phyloP scores from a whole-genome alignment of 495 filamentous ascomycete genomes.

The Lentithecium fluviatile region DNA sequence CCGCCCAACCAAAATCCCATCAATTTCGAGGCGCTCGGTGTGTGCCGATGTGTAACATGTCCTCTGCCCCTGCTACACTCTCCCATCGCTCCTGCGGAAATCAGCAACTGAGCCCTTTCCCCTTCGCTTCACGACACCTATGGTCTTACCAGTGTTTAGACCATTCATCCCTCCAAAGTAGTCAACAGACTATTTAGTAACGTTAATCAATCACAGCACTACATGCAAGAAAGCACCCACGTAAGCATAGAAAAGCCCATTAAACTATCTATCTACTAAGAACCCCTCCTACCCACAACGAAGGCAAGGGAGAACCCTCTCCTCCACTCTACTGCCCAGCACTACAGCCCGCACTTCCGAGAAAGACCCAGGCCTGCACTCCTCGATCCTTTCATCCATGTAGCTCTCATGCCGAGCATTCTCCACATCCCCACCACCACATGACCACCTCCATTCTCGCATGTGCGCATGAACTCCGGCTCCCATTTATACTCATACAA shows the following conservation, averaged over 20 bases:
- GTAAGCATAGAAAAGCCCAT: conserved; percentile 6
- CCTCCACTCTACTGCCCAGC: not conserved
- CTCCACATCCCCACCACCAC: too few relatives aligned
- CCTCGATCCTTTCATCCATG: conserved; percentile 5
- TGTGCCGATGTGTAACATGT: too few relatives aligned
- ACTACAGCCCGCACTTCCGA: not conserved
- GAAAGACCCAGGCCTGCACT: conserved; percentile 16
- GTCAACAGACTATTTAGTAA: too few relatives aligned
- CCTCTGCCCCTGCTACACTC: too few relatives aligned
- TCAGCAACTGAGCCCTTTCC: too few relatives aligned
- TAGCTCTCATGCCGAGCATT: not conserved
- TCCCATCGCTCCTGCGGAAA: too few relatives aligned
- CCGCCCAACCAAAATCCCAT: too few relatives aligned
- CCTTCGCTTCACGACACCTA: too few relatives aligned
- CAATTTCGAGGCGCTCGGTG: too few relatives aligned
- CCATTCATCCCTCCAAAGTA: too few relatives aligned
- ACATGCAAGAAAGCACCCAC: not conserved
- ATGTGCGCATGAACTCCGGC: not conserved
- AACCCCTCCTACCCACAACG: not conserved
- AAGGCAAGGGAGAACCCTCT: not conserved
- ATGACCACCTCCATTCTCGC: not conserved
- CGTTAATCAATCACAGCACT: not conserved
- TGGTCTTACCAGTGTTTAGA: too few relatives aligned
- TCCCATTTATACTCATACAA: conserved; percentile 9
- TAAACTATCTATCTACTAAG: conserved; percentile 10